Evolutionary conservation across 305 asterid genomes (phyloP).

Genomic region (Coffea humblotiana): DNA sequence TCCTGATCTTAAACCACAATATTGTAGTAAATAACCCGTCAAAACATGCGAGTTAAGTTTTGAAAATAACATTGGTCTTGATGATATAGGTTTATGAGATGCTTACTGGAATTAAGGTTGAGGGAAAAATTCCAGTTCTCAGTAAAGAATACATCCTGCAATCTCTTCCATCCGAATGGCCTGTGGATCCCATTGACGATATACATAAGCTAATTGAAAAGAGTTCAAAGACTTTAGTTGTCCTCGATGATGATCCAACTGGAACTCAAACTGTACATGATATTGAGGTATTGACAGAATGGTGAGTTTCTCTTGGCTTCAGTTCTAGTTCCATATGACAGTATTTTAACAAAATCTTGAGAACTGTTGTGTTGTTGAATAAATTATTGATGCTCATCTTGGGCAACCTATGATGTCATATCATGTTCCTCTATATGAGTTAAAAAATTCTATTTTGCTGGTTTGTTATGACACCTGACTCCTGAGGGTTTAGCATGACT

Average conservation of each 20-base stretch:
- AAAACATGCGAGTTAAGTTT: not conserved
- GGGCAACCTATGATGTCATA: not conserved
- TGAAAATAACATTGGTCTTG: conserved; percentile 9
- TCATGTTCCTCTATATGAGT: not conserved
- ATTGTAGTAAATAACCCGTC: too few relatives aligned
- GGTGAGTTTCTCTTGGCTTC: conserved; percentile 50
- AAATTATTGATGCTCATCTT: not conserved
- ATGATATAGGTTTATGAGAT: conserved; percentile 82
- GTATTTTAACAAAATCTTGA: not conserved
- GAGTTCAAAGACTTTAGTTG: conserved; percentile 72
- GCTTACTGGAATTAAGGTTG: conserved; percentile 90
- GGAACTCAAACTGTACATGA: conserved; percentile 99
- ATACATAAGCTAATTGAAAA: conserved; percentile 60
- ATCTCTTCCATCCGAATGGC: conserved; percentile 94
- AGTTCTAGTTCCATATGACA: not conserved
- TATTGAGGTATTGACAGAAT: conserved; percentile 89
- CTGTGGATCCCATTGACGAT: conserved; percentile 62
- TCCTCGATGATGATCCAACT: conserved; percentile 98
- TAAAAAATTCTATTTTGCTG: not conserved
- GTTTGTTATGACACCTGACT: not conserved
- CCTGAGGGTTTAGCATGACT: too few relatives aligned
- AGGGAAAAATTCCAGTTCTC: conserved; percentile 66
- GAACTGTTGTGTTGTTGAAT: not conserved
- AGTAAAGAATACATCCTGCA: conserved; percentile 62
- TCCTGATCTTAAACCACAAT: too few relatives aligned